Conservation (phyloP, 2,329 filamentous ascomycete genomes). For the Cadophora sp. region DNA sequence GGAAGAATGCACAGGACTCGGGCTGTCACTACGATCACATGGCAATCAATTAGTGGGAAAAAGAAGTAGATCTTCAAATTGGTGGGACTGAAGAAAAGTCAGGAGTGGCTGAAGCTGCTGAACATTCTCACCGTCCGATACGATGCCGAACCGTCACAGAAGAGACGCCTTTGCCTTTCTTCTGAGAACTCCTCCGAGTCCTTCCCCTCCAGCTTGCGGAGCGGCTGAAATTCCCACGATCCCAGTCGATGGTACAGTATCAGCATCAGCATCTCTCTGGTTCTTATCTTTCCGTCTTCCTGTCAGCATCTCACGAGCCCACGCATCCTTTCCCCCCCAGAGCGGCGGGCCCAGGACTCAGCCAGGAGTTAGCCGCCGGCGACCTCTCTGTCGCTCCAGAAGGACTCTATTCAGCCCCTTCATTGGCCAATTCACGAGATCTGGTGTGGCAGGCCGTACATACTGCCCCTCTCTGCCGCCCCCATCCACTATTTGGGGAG, state of each 20-base stretch:
- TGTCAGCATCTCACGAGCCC: neutral
- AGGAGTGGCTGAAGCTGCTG: constrained; percentile 1
- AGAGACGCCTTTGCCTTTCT: neutral
- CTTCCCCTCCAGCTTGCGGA: neutral
- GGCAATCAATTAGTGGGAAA: neutral
- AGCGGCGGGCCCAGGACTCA: neutral
- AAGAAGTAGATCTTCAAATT: too few relatives aligned
- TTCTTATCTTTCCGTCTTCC: neutral
- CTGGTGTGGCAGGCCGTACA: constrained; percentile 6
- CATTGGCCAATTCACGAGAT: constrained; percentile 28
- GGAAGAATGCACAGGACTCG: neutral
- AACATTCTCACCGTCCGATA: neutral
- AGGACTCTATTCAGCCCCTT: neutral
- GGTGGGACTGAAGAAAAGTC: too few relatives aligned
- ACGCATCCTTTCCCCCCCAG: neutral
- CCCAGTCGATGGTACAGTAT: neutral
- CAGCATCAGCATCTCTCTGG: too few relatives aligned
- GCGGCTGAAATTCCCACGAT: constrained; percentile 6
- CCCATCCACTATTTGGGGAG: constrained; percentile 10
- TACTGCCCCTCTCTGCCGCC: constrained; percentile 11
- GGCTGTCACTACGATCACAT: neutral
- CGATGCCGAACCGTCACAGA: neutral
- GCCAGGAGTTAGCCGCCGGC: constrained; percentile 18
- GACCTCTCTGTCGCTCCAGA: constrained; percentile 1
- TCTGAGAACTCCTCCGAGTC: neutral